Evolutionary conservation across 495 filamentous ascomycete genomes (phyloP), one percentile per base, ranked within the genome.

Genomic region (Ascobolus immersus): DNA sequence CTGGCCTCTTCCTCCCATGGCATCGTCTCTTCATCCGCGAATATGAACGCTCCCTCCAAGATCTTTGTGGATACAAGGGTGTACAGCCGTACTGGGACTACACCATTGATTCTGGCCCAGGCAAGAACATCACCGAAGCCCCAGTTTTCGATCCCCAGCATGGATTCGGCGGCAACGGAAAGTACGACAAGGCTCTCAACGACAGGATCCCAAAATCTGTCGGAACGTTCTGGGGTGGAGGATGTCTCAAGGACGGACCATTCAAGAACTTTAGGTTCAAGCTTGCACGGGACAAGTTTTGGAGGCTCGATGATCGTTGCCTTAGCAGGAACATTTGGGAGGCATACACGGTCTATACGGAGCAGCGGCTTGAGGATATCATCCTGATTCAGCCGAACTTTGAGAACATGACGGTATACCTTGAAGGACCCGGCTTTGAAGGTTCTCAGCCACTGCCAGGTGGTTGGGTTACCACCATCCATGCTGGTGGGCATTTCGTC

Each of bases 1-100:
- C n/a, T n/a, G 52, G 49, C 10, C 39, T 40, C 17, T 57, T 57
- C 35, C 44, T 55, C 1, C 53, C 53, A 12, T 55, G 44, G 38
- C 52, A 55, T 30, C 38, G 52, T 9, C 47, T 39, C 20, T 44
- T 44, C 29, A 19, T 54, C 4, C 38, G 42, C 37, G 50, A 52
- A 8, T 79, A 69, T 47, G 76, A 79, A 44, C 57, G 68, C 42
- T 67, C 73, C 2, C 55, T 81, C 14, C 56, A 61, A 17, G 59
- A 69, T n/a, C 73, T 81, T 41, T 81, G 76, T 40, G 67, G 66
- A 27, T 81, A 52, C 39, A 36, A 38, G 1, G 54, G 53, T 5
- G 39, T 40, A 3, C 47, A 51, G 21, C 52, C 52, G 28, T 44
- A 58, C 39, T 61, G 57, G 59, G 46, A 59, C 34, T 56, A 58